A percentile compares a stretch with the other conserved stretches of the same genome.
phyloP scores from a whole-genome alignment of 2,329 filamentous ascomycete species.

The Macrophomina tecta region DNA sequence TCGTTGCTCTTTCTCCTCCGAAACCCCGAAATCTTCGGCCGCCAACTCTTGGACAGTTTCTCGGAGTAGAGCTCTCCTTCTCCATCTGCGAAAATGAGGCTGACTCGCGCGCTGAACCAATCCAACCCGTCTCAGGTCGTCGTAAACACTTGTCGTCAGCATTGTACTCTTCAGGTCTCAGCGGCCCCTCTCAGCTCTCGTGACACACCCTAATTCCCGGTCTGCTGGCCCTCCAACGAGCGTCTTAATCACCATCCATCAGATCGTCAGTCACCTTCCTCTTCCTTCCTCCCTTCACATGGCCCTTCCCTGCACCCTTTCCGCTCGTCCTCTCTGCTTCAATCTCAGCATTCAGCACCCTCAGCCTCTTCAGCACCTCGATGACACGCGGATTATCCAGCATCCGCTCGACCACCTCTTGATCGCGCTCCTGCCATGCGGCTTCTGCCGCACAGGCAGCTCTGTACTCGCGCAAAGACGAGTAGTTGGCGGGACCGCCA shows the following conservation, averaged over 20 bases:
- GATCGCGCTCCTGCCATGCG: constrained; percentile 27
- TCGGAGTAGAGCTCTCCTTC: neutral
- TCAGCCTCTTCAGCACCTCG: constrained; percentile 15
- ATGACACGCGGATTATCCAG: constrained; percentile 25
- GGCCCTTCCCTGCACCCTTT: constrained; percentile 20
- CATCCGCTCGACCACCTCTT: constrained; percentile 26
- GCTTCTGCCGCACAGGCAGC: constrained; percentile 25
- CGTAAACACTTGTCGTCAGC: constrained; percentile 12
- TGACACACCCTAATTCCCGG: neutral
- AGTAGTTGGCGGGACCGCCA: constrained; percentile 20
- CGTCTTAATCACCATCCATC: constrained; percentile 20
- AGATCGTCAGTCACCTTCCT: constrained; percentile 6
- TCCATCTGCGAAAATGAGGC: neutral
- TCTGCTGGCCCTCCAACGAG: neutral
- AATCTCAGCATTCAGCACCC: constrained; percentile 18
- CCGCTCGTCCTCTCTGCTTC: constrained; percentile 19
- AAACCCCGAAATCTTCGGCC: neutral
- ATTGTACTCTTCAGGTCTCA: neutral
- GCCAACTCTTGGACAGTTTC: neutral
- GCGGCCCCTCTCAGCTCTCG: neutral
- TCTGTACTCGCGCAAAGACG: constrained; percentile 13
- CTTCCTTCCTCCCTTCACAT: constrained; percentile 21
- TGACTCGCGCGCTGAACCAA: constrained; percentile 1
- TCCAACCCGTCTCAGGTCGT: constrained; percentile 13
- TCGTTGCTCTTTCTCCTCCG: neutral